Percentiles rank a stretch among this genome's conserved stretches.
Conservation (phyloP, 306 rosid species). For the Morella rubra region DNA sequence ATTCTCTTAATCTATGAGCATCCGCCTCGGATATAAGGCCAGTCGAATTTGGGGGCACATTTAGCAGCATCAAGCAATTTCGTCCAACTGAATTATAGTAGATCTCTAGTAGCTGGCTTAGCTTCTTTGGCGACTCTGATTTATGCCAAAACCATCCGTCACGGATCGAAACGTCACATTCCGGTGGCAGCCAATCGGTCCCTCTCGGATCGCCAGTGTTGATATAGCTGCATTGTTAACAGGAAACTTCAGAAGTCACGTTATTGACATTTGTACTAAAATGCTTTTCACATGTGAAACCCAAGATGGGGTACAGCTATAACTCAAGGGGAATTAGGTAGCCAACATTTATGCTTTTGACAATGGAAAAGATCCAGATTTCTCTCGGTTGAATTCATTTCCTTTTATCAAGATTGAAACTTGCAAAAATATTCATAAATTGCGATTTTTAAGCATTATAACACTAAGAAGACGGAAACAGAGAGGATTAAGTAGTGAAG, state of each 20-base stretch:
- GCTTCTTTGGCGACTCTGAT: constrained; percentile 72
- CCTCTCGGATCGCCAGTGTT: constrained; percentile 66
- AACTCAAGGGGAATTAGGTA: constrained; percentile 8
- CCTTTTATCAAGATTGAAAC: constrained; percentile 16
- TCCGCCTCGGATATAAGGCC: constrained; percentile 66
- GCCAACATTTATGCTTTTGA: constrained; percentile 11
- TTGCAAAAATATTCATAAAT: no score
- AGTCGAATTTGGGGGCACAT: constrained; percentile 80
- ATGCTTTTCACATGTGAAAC: neutral
- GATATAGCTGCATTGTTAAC: constrained; percentile 52
- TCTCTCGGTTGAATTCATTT: neutral
- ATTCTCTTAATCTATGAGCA: constrained; percentile 55
- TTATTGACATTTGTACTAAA: neutral
- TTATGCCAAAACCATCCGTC: constrained; percentile 94
- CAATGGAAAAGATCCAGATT: neutral
- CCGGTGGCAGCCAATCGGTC: constrained; percentile 82
- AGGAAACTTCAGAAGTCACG: neutral
- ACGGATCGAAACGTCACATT: constrained; percentile 82
- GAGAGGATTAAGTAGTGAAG: no score
- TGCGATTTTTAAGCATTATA: no score
- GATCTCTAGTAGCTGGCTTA: constrained; percentile 65
- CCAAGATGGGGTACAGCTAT: neutral
- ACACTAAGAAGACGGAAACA: no score
- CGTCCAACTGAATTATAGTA: constrained; percentile 82
- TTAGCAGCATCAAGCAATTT: constrained; percentile 74